Percentiles rank a stretch among this genome's conserved stretches.
phyloP scores from a whole-genome alignment of 2,329 filamentous ascomycete species.

The Aspergillus clavatus region DNA sequence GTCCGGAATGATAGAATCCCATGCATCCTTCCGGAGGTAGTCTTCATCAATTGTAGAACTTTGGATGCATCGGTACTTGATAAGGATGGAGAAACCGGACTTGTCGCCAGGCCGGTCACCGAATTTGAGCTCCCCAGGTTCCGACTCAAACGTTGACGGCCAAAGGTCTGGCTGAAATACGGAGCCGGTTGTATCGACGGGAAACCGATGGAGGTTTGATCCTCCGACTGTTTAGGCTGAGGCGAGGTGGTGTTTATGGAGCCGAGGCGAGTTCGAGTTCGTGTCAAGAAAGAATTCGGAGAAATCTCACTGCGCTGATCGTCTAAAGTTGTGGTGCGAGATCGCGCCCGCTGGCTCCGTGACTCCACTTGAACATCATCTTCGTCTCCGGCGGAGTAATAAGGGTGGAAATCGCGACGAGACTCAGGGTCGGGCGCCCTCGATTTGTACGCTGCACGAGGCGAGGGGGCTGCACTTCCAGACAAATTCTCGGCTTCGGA shows the following conservation, averaged over 20 bases:
- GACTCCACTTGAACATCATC: conserved; percentile 30
- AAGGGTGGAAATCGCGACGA: conserved; percentile 28
- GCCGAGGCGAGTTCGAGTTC: conserved; percentile 35
- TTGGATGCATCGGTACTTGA: conserved; percentile 44
- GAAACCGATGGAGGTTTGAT: conserved; percentile 44
- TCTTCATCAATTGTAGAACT: conserved; percentile 49
- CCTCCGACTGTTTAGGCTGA: conserved; percentile 35
- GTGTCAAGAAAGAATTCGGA: conserved; percentile 28
- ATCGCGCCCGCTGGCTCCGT: conserved; percentile 35
- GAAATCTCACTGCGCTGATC: conserved; percentile 39
- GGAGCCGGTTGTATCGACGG: conserved; percentile 44
- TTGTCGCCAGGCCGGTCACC: conserved; percentile 22
- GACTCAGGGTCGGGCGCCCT: conserved; percentile 31
- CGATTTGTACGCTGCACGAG: conserved; percentile 32
- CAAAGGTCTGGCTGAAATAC: conserved; percentile 28
- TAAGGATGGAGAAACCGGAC: conserved; percentile 30
- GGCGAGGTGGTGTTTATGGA: conserved; percentile 37
- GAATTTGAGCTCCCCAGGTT: conserved; percentile 25
- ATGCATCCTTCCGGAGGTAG: conserved; percentile 49
- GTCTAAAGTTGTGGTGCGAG: conserved; percentile 39
- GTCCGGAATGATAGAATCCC: conserved; percentile 49
- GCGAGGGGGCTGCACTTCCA: conserved; percentile 31
- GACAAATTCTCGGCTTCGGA: conserved; percentile 35
- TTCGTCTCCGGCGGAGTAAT: conserved; percentile 30
- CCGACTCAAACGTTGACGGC: conserved; percentile 33